Conservation (phyloP, 805 yeast genomes). For the Hanseniaspora lindneri region DNA sequence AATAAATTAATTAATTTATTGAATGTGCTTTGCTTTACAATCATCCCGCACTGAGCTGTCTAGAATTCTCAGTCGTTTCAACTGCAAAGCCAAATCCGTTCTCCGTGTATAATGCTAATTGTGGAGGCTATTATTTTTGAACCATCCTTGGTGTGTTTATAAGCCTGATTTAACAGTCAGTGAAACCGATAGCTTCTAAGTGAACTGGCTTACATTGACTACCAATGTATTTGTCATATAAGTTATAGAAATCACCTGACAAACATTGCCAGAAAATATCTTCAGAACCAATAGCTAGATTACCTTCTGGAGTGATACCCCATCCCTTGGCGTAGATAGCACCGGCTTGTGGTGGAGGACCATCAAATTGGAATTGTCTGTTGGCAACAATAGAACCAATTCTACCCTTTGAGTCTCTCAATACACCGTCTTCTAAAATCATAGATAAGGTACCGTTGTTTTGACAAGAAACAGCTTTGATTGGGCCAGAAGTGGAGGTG, state of each 20-base stretch:
- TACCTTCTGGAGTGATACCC: conserved; percentile 43
- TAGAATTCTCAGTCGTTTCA: neutral
- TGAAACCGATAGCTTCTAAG: conserved; percentile 39
- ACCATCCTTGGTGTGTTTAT: too few species aligned
- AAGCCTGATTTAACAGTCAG: conserved; percentile 38
- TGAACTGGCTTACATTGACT: conserved; percentile 46
- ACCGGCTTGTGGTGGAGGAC: conserved; percentile 69
- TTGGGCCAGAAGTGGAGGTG: conserved; percentile 17
- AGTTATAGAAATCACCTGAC: conserved; percentile 56
- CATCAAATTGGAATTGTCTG: conserved; percentile 69
- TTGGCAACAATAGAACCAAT: conserved; percentile 61
- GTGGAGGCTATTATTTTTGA: too few species aligned
- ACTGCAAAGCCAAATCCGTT: neutral
- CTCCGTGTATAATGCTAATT: neutral
- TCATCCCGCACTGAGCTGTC: too few species aligned
- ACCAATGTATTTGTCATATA: conserved; percentile 46
- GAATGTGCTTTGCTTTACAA: too few species aligned
- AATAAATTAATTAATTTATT: neutral
- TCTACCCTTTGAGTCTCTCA: conserved; percentile 48
- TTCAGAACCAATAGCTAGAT: conserved; percentile 47
- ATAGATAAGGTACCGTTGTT: conserved; percentile 36
- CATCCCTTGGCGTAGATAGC: conserved; percentile 53
- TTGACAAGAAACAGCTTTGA: conserved; percentile 23
- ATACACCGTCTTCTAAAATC: conserved; percentile 38
- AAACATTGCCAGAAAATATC: conserved; percentile 53